phyloP scores from a whole-genome alignment of 176 grass and related monocot species.

The Carex cristatella region DNA sequence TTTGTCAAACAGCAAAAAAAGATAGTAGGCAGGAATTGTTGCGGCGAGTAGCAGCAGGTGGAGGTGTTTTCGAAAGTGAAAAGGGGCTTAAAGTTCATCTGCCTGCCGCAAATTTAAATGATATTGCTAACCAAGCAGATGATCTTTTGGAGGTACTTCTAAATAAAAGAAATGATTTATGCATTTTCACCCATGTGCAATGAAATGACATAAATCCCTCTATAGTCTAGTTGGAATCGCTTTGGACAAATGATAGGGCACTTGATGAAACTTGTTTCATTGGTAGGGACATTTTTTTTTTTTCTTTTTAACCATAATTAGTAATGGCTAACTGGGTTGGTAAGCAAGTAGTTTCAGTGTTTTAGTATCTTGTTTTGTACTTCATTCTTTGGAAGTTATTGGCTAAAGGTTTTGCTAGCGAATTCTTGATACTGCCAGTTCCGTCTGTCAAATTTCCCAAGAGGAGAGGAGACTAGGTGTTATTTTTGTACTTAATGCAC shows the following conservation, averaged over 20 bases:
- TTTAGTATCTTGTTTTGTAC: background rate
- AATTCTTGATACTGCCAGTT: background rate
- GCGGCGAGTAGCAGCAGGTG: slow-evolving; percentile 80
- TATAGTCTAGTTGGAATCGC: background rate
- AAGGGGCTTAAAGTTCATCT: slow-evolving; percentile 77
- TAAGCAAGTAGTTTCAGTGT: background rate
- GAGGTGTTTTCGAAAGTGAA: slow-evolving; percentile 90
- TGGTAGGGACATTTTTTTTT: background rate
- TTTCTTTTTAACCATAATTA: background rate
- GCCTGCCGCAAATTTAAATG: slow-evolving; percentile 86
- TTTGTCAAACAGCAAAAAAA: slow-evolving; percentile 87
- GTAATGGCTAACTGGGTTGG: background rate
- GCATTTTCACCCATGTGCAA: background rate
- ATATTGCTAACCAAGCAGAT: slow-evolving; percentile 93
- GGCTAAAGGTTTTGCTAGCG: background rate
- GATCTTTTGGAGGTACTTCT: slow-evolving; percentile 71
- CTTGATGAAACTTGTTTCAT: background rate
- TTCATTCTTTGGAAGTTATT: background rate
- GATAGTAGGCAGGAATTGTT: slow-evolving; percentile 87
- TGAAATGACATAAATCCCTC: background rate
- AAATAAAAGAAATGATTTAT: background rate
- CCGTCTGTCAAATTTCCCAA: background rate
- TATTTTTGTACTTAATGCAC: slow-evolving; percentile 12
- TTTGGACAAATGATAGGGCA: background rate
- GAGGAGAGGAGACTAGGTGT: slow-evolving; percentile 6